Evolutionary conservation across 179 eudicot species (phyloP).

Genomic region (Pouteria campechiana): DNA sequence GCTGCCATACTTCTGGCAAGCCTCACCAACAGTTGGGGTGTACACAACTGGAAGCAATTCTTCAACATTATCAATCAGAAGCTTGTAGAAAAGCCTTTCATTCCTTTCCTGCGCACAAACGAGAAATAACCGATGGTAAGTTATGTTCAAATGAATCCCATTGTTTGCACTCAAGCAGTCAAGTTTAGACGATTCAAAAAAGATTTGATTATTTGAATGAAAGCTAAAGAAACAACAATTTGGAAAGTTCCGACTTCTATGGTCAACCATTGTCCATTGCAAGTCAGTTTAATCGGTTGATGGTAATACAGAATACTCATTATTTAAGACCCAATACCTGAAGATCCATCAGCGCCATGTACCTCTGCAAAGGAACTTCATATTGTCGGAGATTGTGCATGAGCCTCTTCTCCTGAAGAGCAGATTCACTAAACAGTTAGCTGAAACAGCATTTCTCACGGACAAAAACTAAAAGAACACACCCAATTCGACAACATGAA

Average conservation of each 20-base stretch:
- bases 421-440: neutral
- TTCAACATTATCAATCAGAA: constrained; percentile 89
- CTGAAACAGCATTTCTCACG: neutral
- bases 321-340: constrained; percentile 68
- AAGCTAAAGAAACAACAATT: neutral
- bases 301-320: neutral
- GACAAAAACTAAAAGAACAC: neutral
- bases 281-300: too few relatives aligned
- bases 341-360: constrained; percentile 84
- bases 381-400: constrained; percentile 64
- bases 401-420: constrained; percentile 65
- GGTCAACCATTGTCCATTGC: too few relatives aligned
- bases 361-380: constrained; percentile 78
- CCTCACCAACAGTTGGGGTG: constrained; percentile 97
- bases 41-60: constrained; percentile 91
- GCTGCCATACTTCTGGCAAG: constrained; percentile 92
- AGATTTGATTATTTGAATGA: too few relatives aligned
- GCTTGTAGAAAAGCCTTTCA: constrained; percentile 91
- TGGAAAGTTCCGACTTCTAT: neutral
- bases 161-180: too few relatives aligned
- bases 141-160: too few relatives aligned
- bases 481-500: neutral
- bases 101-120: constrained; percentile 59
- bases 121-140: too few relatives aligned
- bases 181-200: too few relatives aligned